Percentiles rank a stretch among this genome's conserved stretches.
phyloP scores from a whole-genome alignment of 1,284 basidiomycete genomes.

The Coniferiporia weirii region DNA sequence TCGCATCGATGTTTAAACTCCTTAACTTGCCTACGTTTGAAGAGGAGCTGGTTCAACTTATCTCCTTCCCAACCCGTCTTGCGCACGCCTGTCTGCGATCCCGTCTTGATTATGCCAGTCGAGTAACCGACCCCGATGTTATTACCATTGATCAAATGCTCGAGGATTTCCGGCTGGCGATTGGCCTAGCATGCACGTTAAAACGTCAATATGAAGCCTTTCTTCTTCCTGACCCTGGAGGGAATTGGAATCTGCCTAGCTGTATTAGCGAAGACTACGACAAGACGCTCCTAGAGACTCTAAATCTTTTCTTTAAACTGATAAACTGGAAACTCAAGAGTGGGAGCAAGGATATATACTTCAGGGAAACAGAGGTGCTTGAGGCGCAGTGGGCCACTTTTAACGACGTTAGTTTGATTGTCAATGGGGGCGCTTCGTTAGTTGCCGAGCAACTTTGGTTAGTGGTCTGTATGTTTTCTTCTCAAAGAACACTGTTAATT shows the following conservation, averaged over 20 bases:
- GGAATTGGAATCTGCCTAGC: slow-evolving; percentile 85
- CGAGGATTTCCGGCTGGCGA: slow-evolving; percentile 88
- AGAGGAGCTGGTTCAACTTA: slow-evolving; percentile 87
- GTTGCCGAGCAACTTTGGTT: slow-evolving; percentile 95
- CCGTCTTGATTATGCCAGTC: slow-evolving; percentile 86
- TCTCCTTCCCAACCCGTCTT: slow-evolving; percentile 92
- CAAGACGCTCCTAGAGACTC: slow-evolving; percentile 79
- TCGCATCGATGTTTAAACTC: slow-evolving; percentile 66
- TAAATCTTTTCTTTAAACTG: slow-evolving; percentile 90
- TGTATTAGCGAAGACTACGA: slow-evolving; percentile 92
- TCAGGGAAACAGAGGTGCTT: slow-evolving; percentile 96
- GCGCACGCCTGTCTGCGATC: slow-evolving; percentile 89
- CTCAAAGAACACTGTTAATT: slow-evolving; percentile 8
- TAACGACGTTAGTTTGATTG: slow-evolving; percentile 87
- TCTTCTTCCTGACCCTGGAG: slow-evolving; percentile 78
- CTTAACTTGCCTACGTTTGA: slow-evolving; percentile 94
- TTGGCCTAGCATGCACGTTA: slow-evolving; percentile 90
- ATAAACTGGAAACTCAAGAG: slow-evolving; percentile 96
- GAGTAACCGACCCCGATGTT: slow-evolving; percentile 83
- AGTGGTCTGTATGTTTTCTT: slow-evolving; percentile 21
- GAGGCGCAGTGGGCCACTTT: slow-evolving; percentile 97
- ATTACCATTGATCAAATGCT: slow-evolving; percentile 95
- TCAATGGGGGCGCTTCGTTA: slow-evolving; percentile 83
- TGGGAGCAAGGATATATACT: slow-evolving; percentile 87
- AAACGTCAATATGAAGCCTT: slow-evolving; percentile 93